Evolutionary conservation across 805 yeast genomes (phyloP).

Genomic region (Sugiyamaella lignohabitans): DNA sequence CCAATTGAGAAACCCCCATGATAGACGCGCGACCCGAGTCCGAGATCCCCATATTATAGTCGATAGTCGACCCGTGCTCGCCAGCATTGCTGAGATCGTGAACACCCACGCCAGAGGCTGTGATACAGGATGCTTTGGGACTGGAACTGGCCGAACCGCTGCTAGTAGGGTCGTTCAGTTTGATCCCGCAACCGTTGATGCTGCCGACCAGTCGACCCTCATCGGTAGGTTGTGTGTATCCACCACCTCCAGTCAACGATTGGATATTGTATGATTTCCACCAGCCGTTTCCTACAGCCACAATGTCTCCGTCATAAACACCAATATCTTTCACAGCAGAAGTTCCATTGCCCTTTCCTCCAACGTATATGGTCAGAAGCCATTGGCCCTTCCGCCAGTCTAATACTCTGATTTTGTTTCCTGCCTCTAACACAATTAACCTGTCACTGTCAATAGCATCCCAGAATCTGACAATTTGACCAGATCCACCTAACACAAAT

Average conservation of each 20-base stretch:
- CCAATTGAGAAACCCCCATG: background rate
- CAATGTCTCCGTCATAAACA: slow-evolving; percentile 22
- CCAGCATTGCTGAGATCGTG: slow-evolving; percentile 13
- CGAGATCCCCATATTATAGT: slow-evolving; percentile 2
- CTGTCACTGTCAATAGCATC: slow-evolving; percentile 30
- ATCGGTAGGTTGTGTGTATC: slow-evolving; percentile 26
- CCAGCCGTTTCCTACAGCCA: slow-evolving; percentile 34
- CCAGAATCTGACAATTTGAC: slow-evolving; percentile 32
- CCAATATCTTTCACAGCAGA: slow-evolving; percentile 22
- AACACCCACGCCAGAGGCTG: slow-evolving; percentile 8
- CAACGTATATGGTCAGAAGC: slow-evolving; percentile 32
- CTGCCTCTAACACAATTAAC: slow-evolving; percentile 32
- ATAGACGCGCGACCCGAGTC: too few species aligned
- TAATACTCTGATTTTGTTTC: slow-evolving; percentile 28
- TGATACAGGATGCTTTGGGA: slow-evolving; percentile 6
- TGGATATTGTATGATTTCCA: slow-evolving; percentile 28
- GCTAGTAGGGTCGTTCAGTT: background rate
- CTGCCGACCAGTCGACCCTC: slow-evolving; percentile 22
- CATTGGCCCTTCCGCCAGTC: slow-evolving; percentile 32
- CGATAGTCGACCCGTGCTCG: slow-evolving; percentile 10
- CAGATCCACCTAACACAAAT: slow-evolving; percentile 21
- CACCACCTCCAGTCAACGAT: slow-evolving; percentile 31
- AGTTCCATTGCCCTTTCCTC: slow-evolving; percentile 4
- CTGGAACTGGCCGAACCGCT: background rate
- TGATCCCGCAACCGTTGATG: background rate